phyloP scores from a whole-genome alignment of 2,329 filamentous ascomycete species.

The Verticillium zaregamsianum region DNA sequence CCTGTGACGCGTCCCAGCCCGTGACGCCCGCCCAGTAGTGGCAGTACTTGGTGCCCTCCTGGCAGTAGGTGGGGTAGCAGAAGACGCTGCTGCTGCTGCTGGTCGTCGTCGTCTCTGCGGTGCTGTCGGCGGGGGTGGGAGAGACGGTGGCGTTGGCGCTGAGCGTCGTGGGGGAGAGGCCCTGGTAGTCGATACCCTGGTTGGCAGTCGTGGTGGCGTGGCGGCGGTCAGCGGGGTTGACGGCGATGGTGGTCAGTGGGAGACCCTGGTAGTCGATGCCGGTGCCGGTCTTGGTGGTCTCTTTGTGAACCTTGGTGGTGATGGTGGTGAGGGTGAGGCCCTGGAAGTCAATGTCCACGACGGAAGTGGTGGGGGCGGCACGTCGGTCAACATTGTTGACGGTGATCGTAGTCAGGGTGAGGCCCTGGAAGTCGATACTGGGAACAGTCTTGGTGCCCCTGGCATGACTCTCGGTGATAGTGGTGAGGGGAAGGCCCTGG shows the following conservation, averaged over 20 bases:
- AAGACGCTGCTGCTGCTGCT: neutral
- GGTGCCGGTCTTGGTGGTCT: no score
- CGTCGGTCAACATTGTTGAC: no score
- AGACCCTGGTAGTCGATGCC: neutral
- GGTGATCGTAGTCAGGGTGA: no score
- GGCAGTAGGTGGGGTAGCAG: constrained; percentile 23
- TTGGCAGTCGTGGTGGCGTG: no score
- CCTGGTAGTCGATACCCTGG: neutral
- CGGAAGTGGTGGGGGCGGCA: no score
- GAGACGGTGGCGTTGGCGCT: neutral
- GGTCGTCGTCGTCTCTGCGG: neutral
- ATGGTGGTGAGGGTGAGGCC: constrained; percentile 5
- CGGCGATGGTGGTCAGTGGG: constrained; percentile 6
- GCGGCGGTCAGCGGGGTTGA: constrained; percentile 15
- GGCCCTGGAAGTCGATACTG: no score
- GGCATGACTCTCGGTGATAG: neutral
- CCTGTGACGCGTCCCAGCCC: constrained; percentile 25
- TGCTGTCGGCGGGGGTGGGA: neutral
- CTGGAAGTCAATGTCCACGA: no score
- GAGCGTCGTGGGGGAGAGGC: neutral
- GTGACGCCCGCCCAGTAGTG: constrained; percentile 34
- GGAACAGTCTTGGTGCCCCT: neutral
- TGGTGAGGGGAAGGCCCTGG: neutral
- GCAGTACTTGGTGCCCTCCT: constrained; percentile 29
- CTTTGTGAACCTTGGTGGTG: neutral